phyloP scores from a whole-genome alignment of 352 stramenopile genomes.

The Aphanomyces stellatus region DNA sequence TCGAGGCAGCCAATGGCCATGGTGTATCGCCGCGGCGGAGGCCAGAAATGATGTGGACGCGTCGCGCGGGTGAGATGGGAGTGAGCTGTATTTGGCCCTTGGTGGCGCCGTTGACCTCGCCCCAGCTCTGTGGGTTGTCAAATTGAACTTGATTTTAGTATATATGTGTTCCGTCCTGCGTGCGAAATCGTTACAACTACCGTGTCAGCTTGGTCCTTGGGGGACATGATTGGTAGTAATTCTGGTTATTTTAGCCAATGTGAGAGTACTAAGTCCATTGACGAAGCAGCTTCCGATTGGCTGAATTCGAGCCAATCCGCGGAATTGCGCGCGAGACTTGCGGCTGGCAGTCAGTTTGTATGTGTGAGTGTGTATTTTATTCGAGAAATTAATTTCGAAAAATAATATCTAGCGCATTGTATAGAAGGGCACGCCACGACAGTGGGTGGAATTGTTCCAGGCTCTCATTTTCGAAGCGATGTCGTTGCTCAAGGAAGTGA shows the following conservation, averaged over 20 bases:
- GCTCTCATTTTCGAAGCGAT: conserved; percentile 33
- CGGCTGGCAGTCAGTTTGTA: conserved; percentile 4
- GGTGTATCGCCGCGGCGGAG: too few relatives aligned
- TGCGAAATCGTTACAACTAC: neutral
- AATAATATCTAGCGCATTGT: conserved; percentile 9
- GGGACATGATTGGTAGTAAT: neutral
- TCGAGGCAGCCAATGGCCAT: too few relatives aligned
- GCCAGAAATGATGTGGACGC: too few relatives aligned
- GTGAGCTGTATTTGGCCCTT: too few relatives aligned
- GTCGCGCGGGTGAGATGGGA: neutral
- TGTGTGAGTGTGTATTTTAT: neutral
- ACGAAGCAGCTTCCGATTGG: conserved; percentile 20
- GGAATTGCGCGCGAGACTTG: neutral
- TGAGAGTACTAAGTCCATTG: neutral
- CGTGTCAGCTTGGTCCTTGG: neutral
- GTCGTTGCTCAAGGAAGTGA: conserved; percentile 87
- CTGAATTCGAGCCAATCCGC: neutral
- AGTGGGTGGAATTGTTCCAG: too few relatives aligned
- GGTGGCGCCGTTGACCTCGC: neutral
- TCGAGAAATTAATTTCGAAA: conserved; percentile 8
- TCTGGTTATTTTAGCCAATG: neutral
- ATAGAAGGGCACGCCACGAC: neutral
- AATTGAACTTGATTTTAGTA: neutral
- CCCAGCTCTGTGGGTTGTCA: neutral
- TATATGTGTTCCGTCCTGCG: neutral